Evolutionary conservation across 1,284 basidiomycete genomes (phyloP).

Genomic region (Phellopilus nigrolimitatus): DNA sequence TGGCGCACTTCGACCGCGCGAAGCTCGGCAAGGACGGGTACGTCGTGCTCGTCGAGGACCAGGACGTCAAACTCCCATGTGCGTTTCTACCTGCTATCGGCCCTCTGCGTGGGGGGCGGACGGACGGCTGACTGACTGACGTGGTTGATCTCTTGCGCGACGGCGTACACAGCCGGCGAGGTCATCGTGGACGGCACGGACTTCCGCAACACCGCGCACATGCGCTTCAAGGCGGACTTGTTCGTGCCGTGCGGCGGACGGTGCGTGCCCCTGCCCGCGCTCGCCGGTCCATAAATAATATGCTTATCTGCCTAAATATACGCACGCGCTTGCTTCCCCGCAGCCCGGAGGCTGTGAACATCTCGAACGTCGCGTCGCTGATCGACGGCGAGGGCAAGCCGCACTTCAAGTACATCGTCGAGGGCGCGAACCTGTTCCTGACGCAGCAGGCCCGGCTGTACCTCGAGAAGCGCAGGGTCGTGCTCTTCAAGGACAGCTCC

Average conservation of each 20-base stretch:
- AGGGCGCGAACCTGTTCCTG: slow-evolving; percentile 96
- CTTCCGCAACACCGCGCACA: slow-evolving; percentile 93
- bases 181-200: slow-evolving; percentile 90
- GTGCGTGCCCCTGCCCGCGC: slow-evolving; percentile 32
- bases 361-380: slow-evolving; percentile 89
- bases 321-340: not conserved
- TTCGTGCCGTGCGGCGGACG: slow-evolving; percentile 97
- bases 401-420: slow-evolving; percentile 96
- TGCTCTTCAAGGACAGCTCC: slow-evolving; percentile 95
- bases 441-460: slow-evolving; percentile 93
- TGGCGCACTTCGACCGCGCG: slow-evolving; percentile 76
- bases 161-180: slow-evolving; percentile 89
- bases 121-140: too few relatives aligned
- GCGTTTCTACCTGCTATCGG: slow-evolving; percentile 30
- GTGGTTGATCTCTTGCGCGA: too few relatives aligned
- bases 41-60: slow-evolving; percentile 89
- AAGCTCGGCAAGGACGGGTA: slow-evolving; percentile 94
- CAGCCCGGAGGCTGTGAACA: slow-evolving; percentile 92
- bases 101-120: slow-evolving; percentile 1
- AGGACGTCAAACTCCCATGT: slow-evolving; percentile 90
- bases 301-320: too few relatives aligned
- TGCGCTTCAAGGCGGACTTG: slow-evolving; percentile 95
- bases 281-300: not conserved
- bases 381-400: slow-evolving; percentile 93
- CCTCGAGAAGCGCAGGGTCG: slow-evolving; percentile 91